Base-by-base conservation (phyloP, 805 yeast species). In the Hanseniaspora occidentalis region DNA sequence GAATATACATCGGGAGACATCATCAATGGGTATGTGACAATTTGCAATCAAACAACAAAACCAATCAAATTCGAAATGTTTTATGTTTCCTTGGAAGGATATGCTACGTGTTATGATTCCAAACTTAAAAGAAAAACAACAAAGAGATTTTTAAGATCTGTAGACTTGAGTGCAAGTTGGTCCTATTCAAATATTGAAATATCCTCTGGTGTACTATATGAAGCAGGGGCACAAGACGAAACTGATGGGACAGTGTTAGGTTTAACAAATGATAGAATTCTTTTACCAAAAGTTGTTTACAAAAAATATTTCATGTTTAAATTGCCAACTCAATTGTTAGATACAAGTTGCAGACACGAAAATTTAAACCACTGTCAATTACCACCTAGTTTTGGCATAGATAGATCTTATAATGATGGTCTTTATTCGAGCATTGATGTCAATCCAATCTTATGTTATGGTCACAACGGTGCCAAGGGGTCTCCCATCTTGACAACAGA, bases 11-110 rank as follows among this genome's bases (percentile, higher is more conserved):
- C 74, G 19, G 79, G 79, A 16, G 81, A 75, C 46, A 58, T 59
- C 14, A 55, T 77, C 6, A 63, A 69, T 45, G 84, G 84, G 1
- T 69, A 64, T 43, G 58, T 70, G 6, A 47, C 54, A 0, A 60
- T 74, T 17, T 58, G 61, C 39, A 75, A 75, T 48, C 58, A 48
- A 6, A 55, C 71, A 2, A 39, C 52, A 1, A 46, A 56, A 14
- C 59, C 65, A 0, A 61, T 76, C n/a, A 68, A 70, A 6, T 77
- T 75, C 49, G 79, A 75, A 45, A 73, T 73, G 74, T 67, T 75
- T 45, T 65, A 72, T 40, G 70, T 75, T 6, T 62, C 76, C 1
- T 60, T 77, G 24, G 82, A 76, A 50, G 82, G 81, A 1, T 57
- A 53, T 14, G 51, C 60, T 20, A 60, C 64, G 4, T 41, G 57